These are phyloP conservation scores for Coriolopsis trogii DNA, from an alignment of 1,284 basidiomycete genomes.

Conservation along the genomic window DNA sequence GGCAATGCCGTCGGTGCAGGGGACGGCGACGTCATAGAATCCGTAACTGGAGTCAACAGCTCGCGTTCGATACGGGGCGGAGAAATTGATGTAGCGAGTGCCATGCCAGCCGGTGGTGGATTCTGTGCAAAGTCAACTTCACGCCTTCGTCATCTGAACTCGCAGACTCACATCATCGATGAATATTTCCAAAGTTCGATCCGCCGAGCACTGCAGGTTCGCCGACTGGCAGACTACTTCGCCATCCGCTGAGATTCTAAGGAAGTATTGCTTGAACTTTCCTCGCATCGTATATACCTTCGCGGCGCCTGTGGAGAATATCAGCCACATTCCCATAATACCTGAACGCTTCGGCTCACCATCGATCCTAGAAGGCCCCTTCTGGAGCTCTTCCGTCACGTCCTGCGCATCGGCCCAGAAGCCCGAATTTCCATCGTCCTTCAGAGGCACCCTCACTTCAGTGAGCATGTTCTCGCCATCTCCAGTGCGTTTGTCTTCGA, in stretches of 20 bases:
- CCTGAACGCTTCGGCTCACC: slow-evolving; percentile 36
- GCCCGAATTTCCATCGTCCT: slow-evolving; percentile 50
- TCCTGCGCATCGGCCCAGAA: slow-evolving; percentile 73
- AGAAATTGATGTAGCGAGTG: slow-evolving; percentile 2
- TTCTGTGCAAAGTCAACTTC: slow-evolving; percentile 7
- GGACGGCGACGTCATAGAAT: slow-evolving; percentile 18
- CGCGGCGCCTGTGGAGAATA: slow-evolving; percentile 54
- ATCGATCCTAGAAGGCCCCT: slow-evolving; percentile 67
- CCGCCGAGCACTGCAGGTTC: slow-evolving; percentile 35
- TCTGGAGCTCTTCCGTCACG: slow-evolving; percentile 59
- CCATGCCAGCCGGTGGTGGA: slow-evolving; percentile 1
- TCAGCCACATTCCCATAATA: not conserved
- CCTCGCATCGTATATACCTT: slow-evolving; percentile 70
- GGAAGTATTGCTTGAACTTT: slow-evolving; percentile 69
- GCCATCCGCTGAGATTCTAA: slow-evolving; percentile 55
- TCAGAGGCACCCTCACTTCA: slow-evolving; percentile 64
- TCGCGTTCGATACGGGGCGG: slow-evolving; percentile 16
- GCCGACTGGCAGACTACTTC: slow-evolving; percentile 34
- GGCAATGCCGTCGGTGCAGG: slow-evolving; percentile 2
- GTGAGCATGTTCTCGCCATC: slow-evolving; percentile 58
- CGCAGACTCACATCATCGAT: slow-evolving; percentile 34
- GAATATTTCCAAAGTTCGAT: slow-evolving; percentile 37
- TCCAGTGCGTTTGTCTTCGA: slow-evolving; percentile 59
- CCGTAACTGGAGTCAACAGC: slow-evolving; percentile 21
- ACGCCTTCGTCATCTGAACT: not conserved